phyloP scores from a whole-genome alignment of 176 grass and related monocot genomes.

The Puccinellia tenuiflora region DNA sequence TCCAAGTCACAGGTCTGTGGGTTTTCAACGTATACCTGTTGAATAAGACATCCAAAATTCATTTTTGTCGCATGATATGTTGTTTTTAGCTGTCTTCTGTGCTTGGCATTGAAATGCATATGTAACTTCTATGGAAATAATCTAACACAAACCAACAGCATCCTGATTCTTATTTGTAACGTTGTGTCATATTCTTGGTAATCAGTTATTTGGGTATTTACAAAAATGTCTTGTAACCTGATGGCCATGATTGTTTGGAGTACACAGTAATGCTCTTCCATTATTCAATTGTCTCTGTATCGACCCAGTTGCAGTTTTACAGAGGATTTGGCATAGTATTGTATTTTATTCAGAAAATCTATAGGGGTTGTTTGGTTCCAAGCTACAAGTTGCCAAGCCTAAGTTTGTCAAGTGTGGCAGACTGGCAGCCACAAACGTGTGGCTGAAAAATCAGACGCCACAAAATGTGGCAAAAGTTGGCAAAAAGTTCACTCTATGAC shows the following conservation, averaged over 20 bases:
- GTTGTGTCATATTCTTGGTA: conserved; percentile 6
- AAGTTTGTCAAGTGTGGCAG: no score
- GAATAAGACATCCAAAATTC: not conserved
- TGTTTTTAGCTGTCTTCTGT: not conserved
- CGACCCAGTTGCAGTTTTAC: not conserved
- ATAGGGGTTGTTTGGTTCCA: no score
- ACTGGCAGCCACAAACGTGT: no score
- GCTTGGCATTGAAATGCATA: not conserved
- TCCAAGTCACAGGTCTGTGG: conserved; percentile 33
- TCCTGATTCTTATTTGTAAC: conserved; percentile 2
- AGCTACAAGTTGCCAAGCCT: no score
- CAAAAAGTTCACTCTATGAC: no score
- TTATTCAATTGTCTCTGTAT: not conserved
- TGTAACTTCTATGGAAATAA: conserved; percentile 3
- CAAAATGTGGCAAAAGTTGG: no score
- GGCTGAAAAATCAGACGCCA: no score
- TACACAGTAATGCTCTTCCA: not conserved
- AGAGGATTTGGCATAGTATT: not conserved
- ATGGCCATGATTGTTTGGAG: not conserved
- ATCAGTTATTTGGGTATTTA: not conserved
- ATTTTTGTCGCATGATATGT: not conserved
- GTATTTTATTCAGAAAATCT: not conserved
- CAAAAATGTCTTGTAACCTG: conserved; percentile 7
- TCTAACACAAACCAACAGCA: not conserved
- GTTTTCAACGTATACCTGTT: not conserved